phyloP scores from a whole-genome alignment of 83 land plant species.

The Picea abies region DNA sequence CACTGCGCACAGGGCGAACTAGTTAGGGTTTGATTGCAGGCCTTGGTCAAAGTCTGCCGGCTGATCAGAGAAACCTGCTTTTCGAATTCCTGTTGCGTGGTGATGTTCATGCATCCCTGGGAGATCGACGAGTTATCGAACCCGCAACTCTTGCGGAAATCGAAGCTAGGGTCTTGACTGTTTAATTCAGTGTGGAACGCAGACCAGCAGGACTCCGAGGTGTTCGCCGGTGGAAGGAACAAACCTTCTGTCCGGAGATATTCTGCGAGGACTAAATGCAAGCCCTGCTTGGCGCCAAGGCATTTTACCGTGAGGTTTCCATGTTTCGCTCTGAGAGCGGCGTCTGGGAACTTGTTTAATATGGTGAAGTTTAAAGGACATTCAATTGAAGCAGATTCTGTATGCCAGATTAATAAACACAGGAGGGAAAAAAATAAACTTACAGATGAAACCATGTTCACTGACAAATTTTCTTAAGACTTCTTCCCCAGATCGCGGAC shows the following conservation, averaged over 20 bases:
- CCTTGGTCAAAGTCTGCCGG: constrained; percentile 9
- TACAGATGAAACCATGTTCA: no score
- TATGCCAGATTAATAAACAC: no score
- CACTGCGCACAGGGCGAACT: constrained; percentile 56
- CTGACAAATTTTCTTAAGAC: no score
- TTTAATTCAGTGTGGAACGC: constrained; percentile 25
- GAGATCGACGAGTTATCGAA: constrained; percentile 46
- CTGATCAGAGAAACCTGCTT: constrained; percentile 13
- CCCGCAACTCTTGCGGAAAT: constrained; percentile 38
- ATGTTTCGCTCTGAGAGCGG: neutral
- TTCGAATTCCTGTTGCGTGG: constrained; percentile 44
- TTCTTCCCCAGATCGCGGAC: no score
- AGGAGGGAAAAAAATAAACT: no score
- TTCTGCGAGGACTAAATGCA: constrained; percentile 42
- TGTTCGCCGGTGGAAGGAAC: constrained; percentile 45
- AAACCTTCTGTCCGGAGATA: constrained; percentile 32
- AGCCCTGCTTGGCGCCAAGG: constrained; percentile 34
- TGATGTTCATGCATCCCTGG: constrained; percentile 55
- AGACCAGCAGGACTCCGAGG: constrained; percentile 55
- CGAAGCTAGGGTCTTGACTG: constrained; percentile 21
- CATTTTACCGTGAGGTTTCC: constrained; percentile 25
- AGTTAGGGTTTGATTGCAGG: constrained; percentile 46
- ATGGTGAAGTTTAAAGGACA: constrained; percentile 34
- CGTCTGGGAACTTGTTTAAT: constrained; percentile 14
- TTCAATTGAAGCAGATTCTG: neutral